phyloP scores from a whole-genome alignment of 805 yeast genomes.

The Kodamaea restingae region DNA sequence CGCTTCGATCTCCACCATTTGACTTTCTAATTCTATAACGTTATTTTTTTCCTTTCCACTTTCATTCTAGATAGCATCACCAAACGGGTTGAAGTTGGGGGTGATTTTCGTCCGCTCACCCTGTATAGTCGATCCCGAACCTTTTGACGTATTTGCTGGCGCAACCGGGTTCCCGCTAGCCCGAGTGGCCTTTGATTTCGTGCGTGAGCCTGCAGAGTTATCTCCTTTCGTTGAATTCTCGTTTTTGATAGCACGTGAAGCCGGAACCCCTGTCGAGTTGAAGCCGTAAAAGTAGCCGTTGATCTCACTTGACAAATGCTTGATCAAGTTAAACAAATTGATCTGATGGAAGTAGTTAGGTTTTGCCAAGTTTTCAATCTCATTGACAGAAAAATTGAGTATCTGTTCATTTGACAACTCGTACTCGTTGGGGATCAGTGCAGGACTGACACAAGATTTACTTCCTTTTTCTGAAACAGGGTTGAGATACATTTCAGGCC shows the following conservation, averaged over 20 bases:
- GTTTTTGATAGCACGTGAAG: not conserved
- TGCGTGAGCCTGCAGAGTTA: conserved; percentile 3
- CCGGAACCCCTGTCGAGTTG: conserved; percentile 13
- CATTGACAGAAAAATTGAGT: conserved; percentile 41
- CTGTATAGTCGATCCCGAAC: not conserved
- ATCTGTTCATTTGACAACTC: conserved; percentile 37
- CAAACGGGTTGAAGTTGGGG: conserved; percentile 27
- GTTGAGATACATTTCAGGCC: conserved; percentile 28
- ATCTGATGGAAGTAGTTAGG: conserved; percentile 52
- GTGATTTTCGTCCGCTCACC: conserved; percentile 14
- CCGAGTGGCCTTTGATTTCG: conserved; percentile 4
- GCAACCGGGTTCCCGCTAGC: conserved; percentile 4
- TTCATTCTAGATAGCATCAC: conserved; percentile 11
- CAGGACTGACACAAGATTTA: conserved; percentile 2
- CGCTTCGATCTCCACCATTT: not conserved
- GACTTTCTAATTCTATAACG: conserved; percentile 2
- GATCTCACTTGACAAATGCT: conserved; percentile 40
- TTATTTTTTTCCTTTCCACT: conserved; percentile 1
- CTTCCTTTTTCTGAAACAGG: conserved; percentile 7
- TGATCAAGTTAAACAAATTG: conserved; percentile 45
- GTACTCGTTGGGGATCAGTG: conserved; percentile 34
- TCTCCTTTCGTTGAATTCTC: not conserved
- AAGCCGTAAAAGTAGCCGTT: conserved; percentile 42
- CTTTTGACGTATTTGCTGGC: conserved; percentile 1
- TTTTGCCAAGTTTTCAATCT: conserved; percentile 34